Conservation (phyloP, 768 basidiomycete genomes). For the Phanerochaete carnosa region DNA sequence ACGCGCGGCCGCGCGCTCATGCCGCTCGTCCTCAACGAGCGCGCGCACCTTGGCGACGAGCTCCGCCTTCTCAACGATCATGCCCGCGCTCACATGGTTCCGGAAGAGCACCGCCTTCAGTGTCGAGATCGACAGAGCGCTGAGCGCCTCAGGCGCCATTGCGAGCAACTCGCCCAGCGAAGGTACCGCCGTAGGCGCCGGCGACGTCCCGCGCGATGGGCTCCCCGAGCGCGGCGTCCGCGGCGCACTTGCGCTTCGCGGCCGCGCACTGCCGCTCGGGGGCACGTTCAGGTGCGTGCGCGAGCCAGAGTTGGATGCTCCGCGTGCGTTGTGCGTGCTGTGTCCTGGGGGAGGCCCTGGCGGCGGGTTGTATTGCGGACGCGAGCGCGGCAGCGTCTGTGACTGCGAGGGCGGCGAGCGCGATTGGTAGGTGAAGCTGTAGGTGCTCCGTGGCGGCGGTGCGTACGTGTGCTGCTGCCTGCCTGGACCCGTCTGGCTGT, state of each 20-base stretch:
- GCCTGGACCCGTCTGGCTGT: neutral
- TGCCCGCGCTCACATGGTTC: slow-evolving; percentile 66
- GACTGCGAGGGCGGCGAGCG: neutral
- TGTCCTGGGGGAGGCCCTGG: slow-evolving; percentile 9
- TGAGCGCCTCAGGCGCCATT: slow-evolving; percentile 55
- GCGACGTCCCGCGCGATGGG: slow-evolving; percentile 15
- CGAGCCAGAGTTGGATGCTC: slow-evolving; percentile 17
- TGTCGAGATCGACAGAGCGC: slow-evolving; percentile 59
- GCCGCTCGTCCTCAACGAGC: slow-evolving; percentile 50
- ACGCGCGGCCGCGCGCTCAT: slow-evolving; percentile 18
- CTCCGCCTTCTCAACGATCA: slow-evolving; percentile 83
- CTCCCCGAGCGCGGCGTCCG: slow-evolving; percentile 23
- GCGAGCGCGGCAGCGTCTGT: slow-evolving; percentile 5
- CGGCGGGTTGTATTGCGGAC: slow-evolving; percentile 3
- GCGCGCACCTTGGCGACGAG: slow-evolving; percentile 67
- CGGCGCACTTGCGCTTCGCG: slow-evolving; percentile 42
- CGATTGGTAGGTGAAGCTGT: slow-evolving; percentile 1
- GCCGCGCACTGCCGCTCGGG: slow-evolving; percentile 22
- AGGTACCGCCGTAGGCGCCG: slow-evolving; percentile 48
- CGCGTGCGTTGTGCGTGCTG: slow-evolving; percentile 12
- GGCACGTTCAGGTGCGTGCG: slow-evolving; percentile 14
- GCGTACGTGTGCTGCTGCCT: slow-evolving; percentile 31
- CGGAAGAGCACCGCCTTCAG: slow-evolving; percentile 78
- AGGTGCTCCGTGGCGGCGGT: slow-evolving; percentile 29
- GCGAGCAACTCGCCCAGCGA: slow-evolving; percentile 66